Evolutionary conservation across 2,329 filamentous ascomycete genomes (phyloP).

Genomic region (Alternaria novae-zelandiae): DNA sequence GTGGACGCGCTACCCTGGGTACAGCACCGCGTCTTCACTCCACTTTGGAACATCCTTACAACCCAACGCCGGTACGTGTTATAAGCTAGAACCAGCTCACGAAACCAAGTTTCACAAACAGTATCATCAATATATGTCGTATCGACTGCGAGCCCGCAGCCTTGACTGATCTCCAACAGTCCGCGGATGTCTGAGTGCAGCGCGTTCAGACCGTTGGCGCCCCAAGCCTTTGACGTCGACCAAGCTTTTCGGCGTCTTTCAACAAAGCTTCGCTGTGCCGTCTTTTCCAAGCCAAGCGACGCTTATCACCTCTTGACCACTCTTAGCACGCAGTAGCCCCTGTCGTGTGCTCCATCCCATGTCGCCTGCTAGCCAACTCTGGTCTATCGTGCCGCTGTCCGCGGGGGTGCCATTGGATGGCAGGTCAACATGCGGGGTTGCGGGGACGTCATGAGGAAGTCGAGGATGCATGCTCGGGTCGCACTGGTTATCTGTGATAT

Average conservation of each 20-base stretch:
- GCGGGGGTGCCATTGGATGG: slow-evolving; percentile 4
- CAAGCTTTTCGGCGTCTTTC: slow-evolving; percentile 17
- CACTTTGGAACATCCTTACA: neutral
- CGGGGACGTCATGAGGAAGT: slow-evolving; percentile 20
- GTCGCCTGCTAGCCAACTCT: neutral
- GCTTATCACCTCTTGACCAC: slow-evolving; percentile 23
- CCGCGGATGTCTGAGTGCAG: neutral
- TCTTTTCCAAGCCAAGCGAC: slow-evolving; percentile 16
- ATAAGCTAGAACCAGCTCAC: neutral
- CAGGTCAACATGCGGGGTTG: slow-evolving; percentile 6
- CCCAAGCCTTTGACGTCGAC: neutral
- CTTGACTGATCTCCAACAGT: neutral
- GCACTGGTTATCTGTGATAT: neutral
- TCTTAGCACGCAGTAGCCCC: slow-evolving; percentile 6
- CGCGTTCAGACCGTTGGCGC: neutral
- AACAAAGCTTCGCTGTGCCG: slow-evolving; percentile 23
- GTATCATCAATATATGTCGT: neutral
- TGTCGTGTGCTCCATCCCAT: neutral
- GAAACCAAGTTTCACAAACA: neutral
- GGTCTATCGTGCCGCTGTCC: neutral
- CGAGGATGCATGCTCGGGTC: slow-evolving; percentile 6
- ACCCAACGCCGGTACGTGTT: neutral
- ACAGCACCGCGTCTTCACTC: neutral
- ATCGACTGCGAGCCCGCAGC: neutral
- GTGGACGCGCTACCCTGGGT: neutral